Evolutionary conservation across 2,329 filamentous ascomycete species (phyloP).

Genomic region (Neonectria hederae): DNA sequence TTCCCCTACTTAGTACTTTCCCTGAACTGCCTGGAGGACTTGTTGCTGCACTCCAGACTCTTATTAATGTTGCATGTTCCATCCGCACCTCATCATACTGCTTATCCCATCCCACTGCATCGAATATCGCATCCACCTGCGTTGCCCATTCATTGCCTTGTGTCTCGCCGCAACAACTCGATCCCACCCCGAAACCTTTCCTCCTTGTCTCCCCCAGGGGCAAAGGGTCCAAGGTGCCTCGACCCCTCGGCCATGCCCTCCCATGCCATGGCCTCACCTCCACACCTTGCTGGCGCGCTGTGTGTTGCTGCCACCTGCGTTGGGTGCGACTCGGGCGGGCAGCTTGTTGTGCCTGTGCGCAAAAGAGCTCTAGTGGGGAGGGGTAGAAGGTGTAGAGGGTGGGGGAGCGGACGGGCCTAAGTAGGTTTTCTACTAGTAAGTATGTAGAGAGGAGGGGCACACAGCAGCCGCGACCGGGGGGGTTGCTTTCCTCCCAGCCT

Average conservation of each 20-base stretch:
- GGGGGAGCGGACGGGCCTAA: slow-evolving; percentile 7
- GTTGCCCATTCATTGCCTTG: not conserved
- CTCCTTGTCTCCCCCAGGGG: not conserved
- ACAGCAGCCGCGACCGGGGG: slow-evolving; percentile 4
- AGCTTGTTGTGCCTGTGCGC: not conserved
- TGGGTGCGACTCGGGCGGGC: slow-evolving; percentile 15
- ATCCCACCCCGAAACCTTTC: slow-evolving; percentile 2
- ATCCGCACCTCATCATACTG: not conserved
- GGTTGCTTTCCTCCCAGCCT: not conserved
- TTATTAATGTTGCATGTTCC: slow-evolving; percentile 2
- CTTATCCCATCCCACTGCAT: not conserved
- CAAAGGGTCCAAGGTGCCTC: slow-evolving; percentile 2
- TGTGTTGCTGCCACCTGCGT: slow-evolving; percentile 5
- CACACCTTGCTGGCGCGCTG: slow-evolving; percentile 20
- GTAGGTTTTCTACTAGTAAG: not conserved
- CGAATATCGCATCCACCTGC: not conserved
- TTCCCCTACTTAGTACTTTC: not conserved
- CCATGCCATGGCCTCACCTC: slow-evolving; percentile 20
- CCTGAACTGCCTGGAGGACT: slow-evolving; percentile 4
- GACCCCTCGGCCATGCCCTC: not conserved
- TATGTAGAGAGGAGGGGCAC: slow-evolving; percentile 19
- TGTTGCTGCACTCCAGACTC: slow-evolving; percentile 5
- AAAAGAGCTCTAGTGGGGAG: slow-evolving; percentile 21
- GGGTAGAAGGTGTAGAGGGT: slow-evolving; percentile 13
- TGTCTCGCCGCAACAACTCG: slow-evolving; percentile 3